Conservation (phyloP, 345 rosid genomes). For the Hibiscus trionum region DNA sequence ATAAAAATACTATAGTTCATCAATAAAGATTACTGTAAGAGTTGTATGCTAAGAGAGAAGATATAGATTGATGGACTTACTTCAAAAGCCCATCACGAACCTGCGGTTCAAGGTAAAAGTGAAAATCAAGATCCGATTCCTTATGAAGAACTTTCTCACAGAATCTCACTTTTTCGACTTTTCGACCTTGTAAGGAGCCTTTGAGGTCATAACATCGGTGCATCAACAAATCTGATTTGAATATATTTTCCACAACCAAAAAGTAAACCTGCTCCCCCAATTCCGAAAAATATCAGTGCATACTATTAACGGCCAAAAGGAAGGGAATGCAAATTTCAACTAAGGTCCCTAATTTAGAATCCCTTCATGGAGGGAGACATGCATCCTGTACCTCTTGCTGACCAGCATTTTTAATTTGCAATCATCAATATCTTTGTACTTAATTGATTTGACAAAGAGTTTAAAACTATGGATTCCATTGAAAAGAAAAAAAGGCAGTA, state of each 20-base stretch:
- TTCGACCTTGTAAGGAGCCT: constrained; percentile 51
- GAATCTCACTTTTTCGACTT: constrained; percentile 22
- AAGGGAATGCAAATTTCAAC: neutral
- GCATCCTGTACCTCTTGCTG: neutral
- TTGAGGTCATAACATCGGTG: constrained; percentile 45
- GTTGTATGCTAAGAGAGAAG: neutral
- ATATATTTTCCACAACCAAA: constrained; percentile 34
- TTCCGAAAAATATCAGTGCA: neutral
- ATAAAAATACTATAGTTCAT: neutral
- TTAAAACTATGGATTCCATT: too few species aligned
- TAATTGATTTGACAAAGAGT: neutral
- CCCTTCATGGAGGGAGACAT: neutral
- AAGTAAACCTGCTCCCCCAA: constrained; percentile 44
- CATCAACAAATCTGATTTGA: constrained; percentile 30
- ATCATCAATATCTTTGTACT: neutral
- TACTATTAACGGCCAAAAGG: neutral
- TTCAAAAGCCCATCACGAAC: constrained; percentile 32
- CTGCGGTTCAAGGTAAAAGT: constrained; percentile 40
- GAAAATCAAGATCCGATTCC: constrained; percentile 44
- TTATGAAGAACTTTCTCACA: constrained; percentile 37
- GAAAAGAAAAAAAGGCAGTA: too few species aligned
- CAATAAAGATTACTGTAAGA: neutral
- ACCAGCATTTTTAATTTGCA: neutral
- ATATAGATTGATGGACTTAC: constrained; percentile 23
- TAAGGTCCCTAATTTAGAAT: neutral